Evolutionary conservation across 1,139 yeast species (phyloP).

Genomic region (Blastobotrys buckinghamii): DNA sequence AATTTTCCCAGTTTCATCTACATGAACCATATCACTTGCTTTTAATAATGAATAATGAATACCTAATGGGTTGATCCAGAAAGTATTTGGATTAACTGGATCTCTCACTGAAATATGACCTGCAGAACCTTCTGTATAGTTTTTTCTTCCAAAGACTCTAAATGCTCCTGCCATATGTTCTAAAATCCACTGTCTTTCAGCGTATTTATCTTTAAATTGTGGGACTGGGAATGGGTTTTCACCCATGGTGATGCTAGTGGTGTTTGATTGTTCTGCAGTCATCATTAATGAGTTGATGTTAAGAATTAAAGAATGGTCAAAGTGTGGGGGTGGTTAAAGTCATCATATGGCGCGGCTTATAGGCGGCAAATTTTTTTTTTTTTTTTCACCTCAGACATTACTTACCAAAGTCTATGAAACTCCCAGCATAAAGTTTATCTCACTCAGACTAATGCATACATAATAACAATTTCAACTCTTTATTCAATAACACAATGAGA

Average conservation of each 20-base stretch:
- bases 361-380: slow-evolving; percentile 1
- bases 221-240: slow-evolving; percentile 38
- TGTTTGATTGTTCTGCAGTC: not conserved
- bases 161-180: slow-evolving; percentile 83
- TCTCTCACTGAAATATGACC: slow-evolving; percentile 80
- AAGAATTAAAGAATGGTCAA: too few relatives aligned
- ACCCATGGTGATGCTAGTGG: slow-evolving; percentile 20
- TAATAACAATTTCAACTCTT: not conserved
- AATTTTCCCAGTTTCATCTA: slow-evolving; percentile 64
- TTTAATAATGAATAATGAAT: slow-evolving; percentile 63
- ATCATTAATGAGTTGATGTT: not conserved
- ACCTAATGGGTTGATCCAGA: slow-evolving; percentile 78
- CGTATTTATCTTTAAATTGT: slow-evolving; percentile 43
- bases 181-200: slow-evolving; percentile 55
- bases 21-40: slow-evolving; percentile 71
- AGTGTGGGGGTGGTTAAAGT: too few relatives aligned
- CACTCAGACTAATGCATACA: not conserved
- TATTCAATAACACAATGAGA: not conserved
- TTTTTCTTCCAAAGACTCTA: slow-evolving; percentile 67
- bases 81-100: slow-evolving; percentile 63
- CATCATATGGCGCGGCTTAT: too few relatives aligned
- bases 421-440: too few relatives aligned
- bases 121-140: slow-evolving; percentile 70
- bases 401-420: too few relatives aligned
- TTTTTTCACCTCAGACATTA: not conserved